A percentile compares a stretch with the other conserved stretches of the same genome.
phyloP scores from a whole-genome alignment of 495 filamentous ascomycete species.

The Elaphomyces granulatus region DNA sequence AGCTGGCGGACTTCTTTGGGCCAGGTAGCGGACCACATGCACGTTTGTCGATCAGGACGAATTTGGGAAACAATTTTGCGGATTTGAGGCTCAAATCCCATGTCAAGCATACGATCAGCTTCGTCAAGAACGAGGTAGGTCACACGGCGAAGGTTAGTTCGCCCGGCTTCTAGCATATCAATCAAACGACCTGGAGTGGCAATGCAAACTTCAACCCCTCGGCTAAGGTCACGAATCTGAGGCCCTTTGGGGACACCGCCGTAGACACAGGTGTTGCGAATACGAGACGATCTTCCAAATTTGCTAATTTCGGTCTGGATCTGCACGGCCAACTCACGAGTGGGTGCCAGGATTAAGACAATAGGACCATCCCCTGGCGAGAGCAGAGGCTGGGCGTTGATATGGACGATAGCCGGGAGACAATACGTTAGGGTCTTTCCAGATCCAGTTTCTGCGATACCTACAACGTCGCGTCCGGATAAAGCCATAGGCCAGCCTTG shows the following conservation, averaged over 20 bases:
- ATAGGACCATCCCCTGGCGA: conserved; percentile 96
- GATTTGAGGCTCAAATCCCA: conserved; percentile 99
- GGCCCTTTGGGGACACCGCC: conserved; percentile 95
- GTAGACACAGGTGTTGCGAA: conserved; percentile 98
- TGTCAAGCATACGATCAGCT: conserved; percentile 99
- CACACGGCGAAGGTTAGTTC: conserved; percentile 95
- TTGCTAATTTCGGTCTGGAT: conserved; percentile 99
- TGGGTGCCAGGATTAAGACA: conserved; percentile 87
- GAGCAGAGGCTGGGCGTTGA: conserved; percentile 95
- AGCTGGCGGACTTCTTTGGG: conserved; percentile 96
- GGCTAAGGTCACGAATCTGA: conserved; percentile 84
- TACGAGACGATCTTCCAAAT: conserved; percentile 94
- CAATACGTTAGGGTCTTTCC: conserved; percentile 99
- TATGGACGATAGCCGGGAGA: conserved; percentile 96
- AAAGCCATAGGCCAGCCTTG: conserved; percentile 99
- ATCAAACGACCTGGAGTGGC: conserved; percentile 95
- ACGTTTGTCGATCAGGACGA: conserved; percentile 94
- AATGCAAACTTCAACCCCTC: conserved; percentile 96
- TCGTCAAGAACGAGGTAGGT: conserved; percentile 97
- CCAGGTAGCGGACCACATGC: conserved; percentile 99
- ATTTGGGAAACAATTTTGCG: conserved; percentile 96
- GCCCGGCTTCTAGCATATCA: conserved; percentile 94
- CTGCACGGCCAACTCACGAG: conserved; percentile 93
- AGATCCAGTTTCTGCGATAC: conserved; percentile 98
- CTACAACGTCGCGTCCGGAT: conserved; percentile 94